Conservation (phyloP, 2,329 filamentous ascomycete species). For the Coniochaeta prunicola region DNA sequence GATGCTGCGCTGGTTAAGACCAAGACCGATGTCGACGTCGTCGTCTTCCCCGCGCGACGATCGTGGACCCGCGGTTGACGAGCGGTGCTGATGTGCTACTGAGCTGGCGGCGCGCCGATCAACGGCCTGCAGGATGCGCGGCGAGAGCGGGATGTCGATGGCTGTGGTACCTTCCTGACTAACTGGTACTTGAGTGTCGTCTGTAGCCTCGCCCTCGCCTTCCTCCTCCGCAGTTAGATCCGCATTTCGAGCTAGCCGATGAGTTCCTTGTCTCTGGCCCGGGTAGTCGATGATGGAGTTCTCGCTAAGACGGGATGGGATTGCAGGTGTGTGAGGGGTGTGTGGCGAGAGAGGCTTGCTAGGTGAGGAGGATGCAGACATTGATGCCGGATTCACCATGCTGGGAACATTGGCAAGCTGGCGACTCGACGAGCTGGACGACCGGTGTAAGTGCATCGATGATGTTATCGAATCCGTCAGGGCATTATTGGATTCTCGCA, state of each 20-base stretch:
- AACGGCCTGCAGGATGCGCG: conserved; percentile 45
- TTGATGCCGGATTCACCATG: conserved; percentile 64
- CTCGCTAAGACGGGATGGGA: conserved; percentile 87
- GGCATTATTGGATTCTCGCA: conserved; percentile 82
- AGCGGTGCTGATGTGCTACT: conserved; percentile 56
- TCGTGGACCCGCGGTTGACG: conserved; percentile 32
- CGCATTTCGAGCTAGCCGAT: conserved; percentile 16
- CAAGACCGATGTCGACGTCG: conserved; percentile 28
- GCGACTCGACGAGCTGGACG: conserved; percentile 64
- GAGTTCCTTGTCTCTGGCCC: conserved; percentile 19
- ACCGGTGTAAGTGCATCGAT: conserved; percentile 76
- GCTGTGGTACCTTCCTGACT: conserved; percentile 52
- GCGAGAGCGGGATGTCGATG: conserved; percentile 68
- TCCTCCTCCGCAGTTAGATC: conserved; percentile 17
- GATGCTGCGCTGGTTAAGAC: conserved; percentile 56
- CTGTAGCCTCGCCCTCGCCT: conserved; percentile 22
- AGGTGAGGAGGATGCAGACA: conserved; percentile 82
- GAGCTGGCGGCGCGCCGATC: conserved; percentile 60
- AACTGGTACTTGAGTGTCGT: conserved; percentile 19
- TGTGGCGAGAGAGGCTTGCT: conserved; percentile 85
- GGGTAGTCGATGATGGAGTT: conserved; percentile 74
- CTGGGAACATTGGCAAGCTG: conserved; percentile 54
- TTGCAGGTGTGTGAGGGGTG: conserved; percentile 86
- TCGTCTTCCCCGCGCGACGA: conserved; percentile 59
- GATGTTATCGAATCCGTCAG: conserved; percentile 92